Conservation (phyloP, 192 early-diverging fungal species). For the Chytriomyces sp. region DNA sequence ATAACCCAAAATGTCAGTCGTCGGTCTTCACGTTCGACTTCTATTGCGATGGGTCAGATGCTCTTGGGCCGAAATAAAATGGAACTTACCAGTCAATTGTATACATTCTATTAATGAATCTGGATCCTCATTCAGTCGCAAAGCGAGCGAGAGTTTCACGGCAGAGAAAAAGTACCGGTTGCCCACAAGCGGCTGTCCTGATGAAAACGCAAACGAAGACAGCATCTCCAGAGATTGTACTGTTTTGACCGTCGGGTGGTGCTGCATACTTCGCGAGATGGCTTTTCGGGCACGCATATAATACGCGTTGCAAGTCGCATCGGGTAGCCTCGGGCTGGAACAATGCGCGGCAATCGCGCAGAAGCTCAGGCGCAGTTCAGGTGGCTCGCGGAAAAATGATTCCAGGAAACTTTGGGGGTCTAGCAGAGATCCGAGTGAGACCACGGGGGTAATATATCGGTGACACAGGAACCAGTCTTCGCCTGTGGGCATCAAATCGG, state of each 20-base stretch:
- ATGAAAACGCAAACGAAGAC: neutral
- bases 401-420: neutral
- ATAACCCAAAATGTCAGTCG: neutral
- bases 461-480: neutral
- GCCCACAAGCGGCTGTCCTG: neutral
- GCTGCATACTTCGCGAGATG: neutral
- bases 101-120: too few species aligned
- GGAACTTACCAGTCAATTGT: too few species aligned
- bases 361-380: neutral
- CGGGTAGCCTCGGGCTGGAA: neutral
- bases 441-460: neutral
- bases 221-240: neutral
- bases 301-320: neutral
- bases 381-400: neutral
- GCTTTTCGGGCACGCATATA: neutral
- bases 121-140: constrained; percentile 4
- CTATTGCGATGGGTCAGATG: neutral
- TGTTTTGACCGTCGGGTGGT: too few species aligned
- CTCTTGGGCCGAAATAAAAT: neutral
- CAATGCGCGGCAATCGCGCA: neutral
- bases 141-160: neutral
- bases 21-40: neutral
- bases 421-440: neutral
- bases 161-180: neutral
- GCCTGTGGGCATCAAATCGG: neutral